Evolutionary conservation across 2,329 filamentous ascomycete species (phyloP).

Genomic region (Mycosphaerella sp.): DNA sequence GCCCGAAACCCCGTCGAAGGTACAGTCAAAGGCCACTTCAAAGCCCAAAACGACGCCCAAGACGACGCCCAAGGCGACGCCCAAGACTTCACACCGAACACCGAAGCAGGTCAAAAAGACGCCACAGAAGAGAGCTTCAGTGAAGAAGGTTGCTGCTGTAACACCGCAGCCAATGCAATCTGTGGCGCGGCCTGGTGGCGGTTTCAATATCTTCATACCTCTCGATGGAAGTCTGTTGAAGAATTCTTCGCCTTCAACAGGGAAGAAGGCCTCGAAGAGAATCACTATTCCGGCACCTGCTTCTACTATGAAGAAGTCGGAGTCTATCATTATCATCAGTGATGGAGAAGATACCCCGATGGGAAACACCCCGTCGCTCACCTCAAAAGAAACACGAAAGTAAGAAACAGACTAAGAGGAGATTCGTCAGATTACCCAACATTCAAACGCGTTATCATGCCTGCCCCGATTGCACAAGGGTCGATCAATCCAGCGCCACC

Average conservation of each 20-base stretch:
- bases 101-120: conserved; percentile 8
- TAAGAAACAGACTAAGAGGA: conserved; percentile 4
- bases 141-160: neutral
- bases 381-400: neutral
- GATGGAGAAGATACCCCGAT: conserved; percentile 4
- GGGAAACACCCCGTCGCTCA: neutral
- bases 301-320: conserved; percentile 20
- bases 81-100: conserved; percentile 7
- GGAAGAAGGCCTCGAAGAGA: conserved; percentile 8
- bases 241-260: conserved; percentile 12
- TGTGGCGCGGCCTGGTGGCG: conserved; percentile 5
- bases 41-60: conserved; percentile 1
- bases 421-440: conserved; percentile 11
- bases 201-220: neutral
- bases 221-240: neutral
- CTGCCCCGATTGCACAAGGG: neutral
- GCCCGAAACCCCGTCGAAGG: neutral
- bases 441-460: conserved; percentile 21
- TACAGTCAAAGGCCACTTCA: conserved; percentile 1
- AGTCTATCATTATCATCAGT: conserved; percentile 8
- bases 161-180: neutral
- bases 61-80: conserved; percentile 5
- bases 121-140: neutral
- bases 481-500: neutral
- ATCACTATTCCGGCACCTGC: conserved; percentile 18